These are phyloP conservation scores for Umbellularia californica DNA, from an alignment of 164 flowering plant species.

Conservation along the genomic window DNA sequence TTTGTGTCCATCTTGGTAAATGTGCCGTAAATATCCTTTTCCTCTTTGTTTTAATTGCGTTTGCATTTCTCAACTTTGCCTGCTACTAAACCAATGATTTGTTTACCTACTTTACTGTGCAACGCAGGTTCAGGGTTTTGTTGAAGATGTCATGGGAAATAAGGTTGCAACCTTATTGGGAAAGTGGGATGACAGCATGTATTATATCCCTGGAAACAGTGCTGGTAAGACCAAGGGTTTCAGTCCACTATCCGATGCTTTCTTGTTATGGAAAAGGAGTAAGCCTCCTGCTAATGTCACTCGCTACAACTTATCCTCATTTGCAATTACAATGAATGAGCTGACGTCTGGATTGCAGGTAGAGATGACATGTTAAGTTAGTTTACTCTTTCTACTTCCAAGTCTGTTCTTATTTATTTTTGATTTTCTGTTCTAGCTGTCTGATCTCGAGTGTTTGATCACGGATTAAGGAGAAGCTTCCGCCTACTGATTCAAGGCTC, in stretches of 20 bases:
- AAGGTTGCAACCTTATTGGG: conserved; percentile 68
- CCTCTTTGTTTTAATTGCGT: neutral
- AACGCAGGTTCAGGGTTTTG: conserved; percentile 70
- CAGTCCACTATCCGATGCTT: conserved; percentile 32
- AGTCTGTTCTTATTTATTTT: conserved; percentile 23
- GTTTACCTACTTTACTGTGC: neutral
- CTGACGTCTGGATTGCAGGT: conserved; percentile 83
- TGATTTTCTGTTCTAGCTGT: conserved; percentile 42
- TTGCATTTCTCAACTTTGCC: neutral
- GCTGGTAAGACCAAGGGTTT: conserved; percentile 38
- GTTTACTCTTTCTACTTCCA: conserved; percentile 11
- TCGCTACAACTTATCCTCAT: conserved; percentile 83
- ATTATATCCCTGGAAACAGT: conserved; percentile 48
- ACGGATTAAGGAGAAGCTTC: conserved; percentile 88
- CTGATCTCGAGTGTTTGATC: conserved; percentile 59
- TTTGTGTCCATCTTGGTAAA: neutral
- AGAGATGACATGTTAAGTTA: conserved; percentile 26
- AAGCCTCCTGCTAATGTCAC: conserved; percentile 61
- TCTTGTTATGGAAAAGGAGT: conserved; percentile 67
- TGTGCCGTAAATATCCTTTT: neutral
- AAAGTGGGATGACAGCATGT: conserved; percentile 90
- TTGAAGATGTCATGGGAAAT: conserved; percentile 63
- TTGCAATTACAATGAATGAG: conserved; percentile 87
- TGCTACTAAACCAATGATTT: too few relatives aligned
- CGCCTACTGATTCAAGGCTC: conserved; percentile 92